phyloP scores from a whole-genome alignment of 176 grass and related monocot genomes.

The Tuctoria greenei region DNA sequence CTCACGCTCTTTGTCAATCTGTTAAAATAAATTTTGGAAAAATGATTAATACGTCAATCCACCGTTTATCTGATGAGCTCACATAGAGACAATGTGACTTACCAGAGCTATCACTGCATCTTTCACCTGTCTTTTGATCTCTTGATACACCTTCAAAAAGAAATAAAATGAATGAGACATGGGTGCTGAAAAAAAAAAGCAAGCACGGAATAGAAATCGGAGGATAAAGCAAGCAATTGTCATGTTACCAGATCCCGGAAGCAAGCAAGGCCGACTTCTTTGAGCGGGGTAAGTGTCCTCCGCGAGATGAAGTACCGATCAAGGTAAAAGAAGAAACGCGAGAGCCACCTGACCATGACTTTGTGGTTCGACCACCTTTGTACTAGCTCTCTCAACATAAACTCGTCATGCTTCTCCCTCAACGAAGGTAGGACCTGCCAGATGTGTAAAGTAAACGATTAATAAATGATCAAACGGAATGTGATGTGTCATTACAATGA shows the following conservation, averaged over 20 bases:
- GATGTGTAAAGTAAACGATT: not conserved
- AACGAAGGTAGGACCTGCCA: slow-evolving; percentile 79
- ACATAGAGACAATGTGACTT: slow-evolving; percentile 15
- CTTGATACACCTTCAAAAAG: slow-evolving; percentile 69
- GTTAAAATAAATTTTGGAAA: slow-evolving; percentile 26
- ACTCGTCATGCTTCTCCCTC: slow-evolving; percentile 87
- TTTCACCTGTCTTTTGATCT: slow-evolving; percentile 87
- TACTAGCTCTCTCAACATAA: slow-evolving; percentile 85
- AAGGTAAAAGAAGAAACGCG: slow-evolving; percentile 85
- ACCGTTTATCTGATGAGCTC: slow-evolving; percentile 7
- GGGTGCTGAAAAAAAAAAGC: not conserved
- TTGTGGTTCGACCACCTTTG: slow-evolving; percentile 93
- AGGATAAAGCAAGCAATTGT: slow-evolving; percentile 18
- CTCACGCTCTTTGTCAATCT: slow-evolving; percentile 97
- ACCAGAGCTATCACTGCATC: slow-evolving; percentile 84
- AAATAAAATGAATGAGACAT: slow-evolving; percentile 11
- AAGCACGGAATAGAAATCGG: not conserved
- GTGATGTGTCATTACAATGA: not conserved
- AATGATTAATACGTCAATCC: slow-evolving; percentile 7
- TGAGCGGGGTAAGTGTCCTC: slow-evolving; percentile 65
- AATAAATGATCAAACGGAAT: not conserved
- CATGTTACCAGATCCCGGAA: slow-evolving; percentile 70
- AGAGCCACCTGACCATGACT: slow-evolving; percentile 92
- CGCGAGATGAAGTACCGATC: slow-evolving; percentile 83
- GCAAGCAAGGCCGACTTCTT: slow-evolving; percentile 77